Conservation (phyloP, 306 rosid genomes). For the Cucurbita maxima region DNA sequence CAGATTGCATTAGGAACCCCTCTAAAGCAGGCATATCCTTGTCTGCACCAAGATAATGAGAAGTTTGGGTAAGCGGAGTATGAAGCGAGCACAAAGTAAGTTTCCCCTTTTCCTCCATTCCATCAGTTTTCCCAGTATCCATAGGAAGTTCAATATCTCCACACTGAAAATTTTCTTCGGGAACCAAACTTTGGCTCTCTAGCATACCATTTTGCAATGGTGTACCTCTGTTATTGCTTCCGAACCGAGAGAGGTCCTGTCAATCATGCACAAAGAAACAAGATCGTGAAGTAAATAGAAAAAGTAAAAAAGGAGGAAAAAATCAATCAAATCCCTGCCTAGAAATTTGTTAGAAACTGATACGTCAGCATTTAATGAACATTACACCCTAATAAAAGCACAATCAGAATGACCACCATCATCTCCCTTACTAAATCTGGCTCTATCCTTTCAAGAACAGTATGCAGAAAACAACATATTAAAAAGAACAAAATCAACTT, state of each 20-base stretch:
- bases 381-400: neutral
- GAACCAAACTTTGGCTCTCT: conserved; percentile 17
- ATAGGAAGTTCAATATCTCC: conserved; percentile 19
- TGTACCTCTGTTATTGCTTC: neutral
- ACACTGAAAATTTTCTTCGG: conserved; percentile 9
- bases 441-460: neutral
- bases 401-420: neutral
- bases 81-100: conserved; percentile 13
- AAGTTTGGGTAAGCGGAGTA: conserved; percentile 21
- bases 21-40: conserved; percentile 55
- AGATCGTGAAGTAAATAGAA: neutral
- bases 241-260: neutral
- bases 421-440: neutral
- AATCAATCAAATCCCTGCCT: neutral
- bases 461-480: neutral
- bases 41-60: conserved; percentile 25
- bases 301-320: neutral
- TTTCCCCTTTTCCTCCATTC: conserved; percentile 13
- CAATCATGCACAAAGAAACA: neutral
- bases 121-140: conserved; percentile 21
- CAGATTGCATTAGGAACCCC: conserved; percentile 51
- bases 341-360: neutral
- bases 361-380: neutral
- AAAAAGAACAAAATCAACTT: neutral
- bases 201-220: conserved; percentile 7